Base-by-base conservation (phyloP, 371 early-diverging fungal genomes). In the Mortierella sp. region DNA sequence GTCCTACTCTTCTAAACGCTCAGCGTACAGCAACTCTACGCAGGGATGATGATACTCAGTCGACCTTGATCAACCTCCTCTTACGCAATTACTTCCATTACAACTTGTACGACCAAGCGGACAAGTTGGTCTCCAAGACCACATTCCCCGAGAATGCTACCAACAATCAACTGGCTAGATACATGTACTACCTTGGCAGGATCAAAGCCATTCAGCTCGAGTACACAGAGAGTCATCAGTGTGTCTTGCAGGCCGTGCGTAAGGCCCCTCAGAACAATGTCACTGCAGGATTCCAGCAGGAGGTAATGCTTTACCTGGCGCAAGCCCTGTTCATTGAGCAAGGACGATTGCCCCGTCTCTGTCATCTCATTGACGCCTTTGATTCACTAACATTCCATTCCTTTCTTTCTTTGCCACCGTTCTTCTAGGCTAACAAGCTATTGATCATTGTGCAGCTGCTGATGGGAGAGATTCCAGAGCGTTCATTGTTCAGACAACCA, bases 401-500 rank as follows among this genome's bases (percentile, higher is more conserved):
- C 23, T 38, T 16, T 34, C 12, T 18, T 26, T 41, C 0, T 43
- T 26, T n/a, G 39, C 45, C 14, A n/a, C n/a, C n/a, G n/a, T n/a
- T n/a, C n/a, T n/a, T 13, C 49, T 76, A 90, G 92, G 91, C 90
- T 41, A 83, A 96, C 83, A 98, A 98, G 82, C 87, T 97, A 43
- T 88, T 92, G 49, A 94, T 98, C 59, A 94, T 97, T 69, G 97
- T 98, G 12, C 97, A 96, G 79, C 82, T 98, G 57, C 81, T 98
- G 71, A 95, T 96, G 92, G 99, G 99, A 27, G 97, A 98, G 69
- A 95, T 98, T 58, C 98, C 98, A 21, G 98, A 96, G 71, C 87
- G 97, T 59, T 89, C 94, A 21, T 73, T 95, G 31, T 97, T 98
- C 87, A 86, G 96, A 61, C 90, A 93, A 65, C 91, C 95, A 3